Conservation (phyloP, 768 basidiomycete species). For the Chalciporus piperatus region DNA sequence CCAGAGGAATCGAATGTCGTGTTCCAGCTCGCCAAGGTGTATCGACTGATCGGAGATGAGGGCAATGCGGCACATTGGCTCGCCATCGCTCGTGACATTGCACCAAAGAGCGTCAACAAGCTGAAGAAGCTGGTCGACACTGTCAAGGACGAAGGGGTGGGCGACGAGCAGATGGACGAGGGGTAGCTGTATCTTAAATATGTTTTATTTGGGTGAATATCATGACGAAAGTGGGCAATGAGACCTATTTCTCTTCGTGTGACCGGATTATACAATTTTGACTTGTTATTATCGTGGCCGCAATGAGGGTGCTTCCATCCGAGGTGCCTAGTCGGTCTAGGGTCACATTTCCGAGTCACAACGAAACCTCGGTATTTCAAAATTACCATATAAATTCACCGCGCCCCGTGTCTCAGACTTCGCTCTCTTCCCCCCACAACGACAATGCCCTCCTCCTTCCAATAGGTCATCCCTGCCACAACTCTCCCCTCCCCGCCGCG, state of each 20-base stretch:
- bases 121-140: conserved; percentile 77
- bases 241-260: conserved; percentile 21
- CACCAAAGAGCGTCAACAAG: conserved; percentile 86
- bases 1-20: conserved; percentile 97
- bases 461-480: conserved; percentile 17
- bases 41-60: conserved; percentile 76
- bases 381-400: conserved; percentile 46
- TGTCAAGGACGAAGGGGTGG: conserved; percentile 54
- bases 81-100: conserved; percentile 88
- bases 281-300: conserved; percentile 26
- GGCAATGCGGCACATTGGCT: conserved; percentile 81
- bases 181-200: conserved; percentile 38
- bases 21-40: conserved; percentile 92
- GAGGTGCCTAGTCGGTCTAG: too few relatives aligned
- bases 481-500: conserved; percentile 18
- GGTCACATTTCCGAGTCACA: conserved; percentile 33
- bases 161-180: conserved; percentile 73
- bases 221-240: conserved; percentile 1
- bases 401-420: conserved; percentile 19
- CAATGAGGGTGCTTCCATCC: conserved; percentile 30
- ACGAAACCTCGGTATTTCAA: conserved; percentile 28
- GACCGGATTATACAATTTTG: conserved; percentile 19
- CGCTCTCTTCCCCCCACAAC: conserved; percentile 26
- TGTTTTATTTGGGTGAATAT: conserved; percentile 8
- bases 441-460: conserved; percentile 35